Evolutionary conservation across 2,329 filamentous ascomycete species (phyloP), one percentile per base, ranked within the genome.

Genomic region (Trichophyton mentagrophytes): DNA sequence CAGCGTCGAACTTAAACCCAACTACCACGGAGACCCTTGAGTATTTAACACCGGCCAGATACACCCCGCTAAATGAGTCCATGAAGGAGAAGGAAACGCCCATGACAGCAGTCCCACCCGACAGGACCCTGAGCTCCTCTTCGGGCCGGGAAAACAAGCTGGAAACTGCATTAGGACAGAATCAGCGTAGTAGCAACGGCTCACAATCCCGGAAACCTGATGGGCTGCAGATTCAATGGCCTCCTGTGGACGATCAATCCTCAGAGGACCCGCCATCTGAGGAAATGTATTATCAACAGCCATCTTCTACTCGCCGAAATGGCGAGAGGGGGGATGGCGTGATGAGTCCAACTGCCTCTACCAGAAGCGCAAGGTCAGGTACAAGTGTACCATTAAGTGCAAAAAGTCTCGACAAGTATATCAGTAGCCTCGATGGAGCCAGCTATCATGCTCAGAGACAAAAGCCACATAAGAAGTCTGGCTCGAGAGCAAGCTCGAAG

Each of bases 381-480:
- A 75, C 79, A 59, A 85, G 82, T 66, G 76, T 82, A 49, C 82
- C 81, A 63, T 76, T 80, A 9, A 85, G 82, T 66, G 81, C 80
- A 46, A 82, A 85, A 64, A 89, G 84, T 65, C 81, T 89, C 40
- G 88, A 95, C 66, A 85, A 91, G 64, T 95, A 93, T 69, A 91
- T 95, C 65, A 89, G 85, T 73, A 93, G 89, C 69, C 76, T 96
- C 1, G 90, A 95, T 38, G 82, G 89, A 58, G 88, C 89, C 8
- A 84, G 85, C 61, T 81, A 84, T 62, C 84, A 85, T 68, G 76
- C 79, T 3, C 78, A 76, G 64, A 79, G 81, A 33, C 71, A 74
- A 27, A 70, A 78, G 66, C 78, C 78, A 1, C 79, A 80, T 60
- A 70, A 74, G 25, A 80, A 80, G 65, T 70, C 77, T 33, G 73